Conservation (phyloP, 2,329 filamentous ascomycete genomes). For the Dendrostoma leiphaemia region DNA sequence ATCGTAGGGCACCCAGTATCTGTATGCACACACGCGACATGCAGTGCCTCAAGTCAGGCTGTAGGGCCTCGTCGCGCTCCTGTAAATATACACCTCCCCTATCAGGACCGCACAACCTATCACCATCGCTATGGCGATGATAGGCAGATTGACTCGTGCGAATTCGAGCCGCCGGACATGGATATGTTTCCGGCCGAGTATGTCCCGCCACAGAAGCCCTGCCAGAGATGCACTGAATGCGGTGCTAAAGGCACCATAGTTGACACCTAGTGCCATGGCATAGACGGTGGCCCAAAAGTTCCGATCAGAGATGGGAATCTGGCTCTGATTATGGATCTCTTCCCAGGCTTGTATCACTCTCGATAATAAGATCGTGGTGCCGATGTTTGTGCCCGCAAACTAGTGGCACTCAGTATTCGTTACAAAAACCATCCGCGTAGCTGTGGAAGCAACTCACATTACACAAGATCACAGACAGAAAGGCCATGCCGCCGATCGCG, state of each 20-base stretch:
- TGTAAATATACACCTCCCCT: slow-evolving; percentile 61
- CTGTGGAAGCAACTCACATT: slow-evolving; percentile 54
- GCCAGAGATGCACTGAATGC: slow-evolving; percentile 71
- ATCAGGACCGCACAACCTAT: slow-evolving; percentile 61
- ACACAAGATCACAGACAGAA: slow-evolving; percentile 67
- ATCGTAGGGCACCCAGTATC: not conserved
- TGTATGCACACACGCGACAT: no score
- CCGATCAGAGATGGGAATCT: slow-evolving; percentile 54
- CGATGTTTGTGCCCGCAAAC: slow-evolving; percentile 77
- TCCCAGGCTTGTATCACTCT: slow-evolving; percentile 70
- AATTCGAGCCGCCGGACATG: slow-evolving; percentile 63
- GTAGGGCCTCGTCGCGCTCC: slow-evolving; percentile 37
- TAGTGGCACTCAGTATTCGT: slow-evolving; percentile 31
- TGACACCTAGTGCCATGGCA: slow-evolving; percentile 69
- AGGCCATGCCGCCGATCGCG: slow-evolving; percentile 69
- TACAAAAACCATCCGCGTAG: not conserved
- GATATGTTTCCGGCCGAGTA: slow-evolving; percentile 67
- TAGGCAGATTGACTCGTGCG: slow-evolving; percentile 66
- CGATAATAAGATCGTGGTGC: slow-evolving; percentile 70
- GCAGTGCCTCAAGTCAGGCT: slow-evolving; percentile 5
- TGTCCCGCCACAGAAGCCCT: slow-evolving; percentile 71
- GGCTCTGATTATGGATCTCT: slow-evolving; percentile 49
- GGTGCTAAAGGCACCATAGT: slow-evolving; percentile 72
- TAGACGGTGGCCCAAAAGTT: slow-evolving; percentile 69
- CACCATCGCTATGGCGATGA: slow-evolving; percentile 67